Evolutionary conservation across 805 yeast genomes (phyloP).

Genomic region (Wickerhamiella bombiphila): DNA sequence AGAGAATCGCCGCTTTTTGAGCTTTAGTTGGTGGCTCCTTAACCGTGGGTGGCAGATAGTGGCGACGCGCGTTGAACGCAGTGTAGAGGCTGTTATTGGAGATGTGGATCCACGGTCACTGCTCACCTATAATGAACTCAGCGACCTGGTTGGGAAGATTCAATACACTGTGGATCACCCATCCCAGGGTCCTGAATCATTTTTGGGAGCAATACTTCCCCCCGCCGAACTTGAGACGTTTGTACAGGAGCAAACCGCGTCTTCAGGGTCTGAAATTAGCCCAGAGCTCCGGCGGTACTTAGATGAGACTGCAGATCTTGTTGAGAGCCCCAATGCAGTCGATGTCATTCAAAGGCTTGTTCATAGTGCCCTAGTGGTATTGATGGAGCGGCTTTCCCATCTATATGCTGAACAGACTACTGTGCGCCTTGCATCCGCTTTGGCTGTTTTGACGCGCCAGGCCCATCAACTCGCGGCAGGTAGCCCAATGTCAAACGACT

Average conservation of each 20-base stretch:
- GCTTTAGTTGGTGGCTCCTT: conserved; percentile 86
- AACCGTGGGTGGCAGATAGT: conserved; percentile 69
- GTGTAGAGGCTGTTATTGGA: conserved; percentile 47
- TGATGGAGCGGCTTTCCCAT: conserved; percentile 28
- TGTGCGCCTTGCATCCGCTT: conserved; percentile 49
- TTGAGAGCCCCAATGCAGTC: conserved; percentile 28
- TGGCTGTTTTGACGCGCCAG: conserved; percentile 57
- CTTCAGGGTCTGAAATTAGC: conserved; percentile 9
- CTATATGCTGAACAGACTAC: conserved; percentile 17
- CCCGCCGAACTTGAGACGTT: conserved; percentile 38
- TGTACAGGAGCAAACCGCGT: conserved; percentile 36
- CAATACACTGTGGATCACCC: conserved; percentile 25
- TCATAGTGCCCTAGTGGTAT: conserved; percentile 31
- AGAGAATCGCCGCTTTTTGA: conserved; percentile 59
- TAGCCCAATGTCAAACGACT: conserved; percentile 29
- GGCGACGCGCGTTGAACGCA: conserved; percentile 35
- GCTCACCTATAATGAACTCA: conserved; percentile 45
- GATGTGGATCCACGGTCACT: conserved; percentile 60
- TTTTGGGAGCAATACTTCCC: conserved; percentile 30
- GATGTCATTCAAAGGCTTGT: conserved; percentile 28
- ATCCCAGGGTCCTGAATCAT: conserved; percentile 14
- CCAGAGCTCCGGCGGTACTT: conserved; percentile 23
- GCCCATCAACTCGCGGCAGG: conserved; percentile 40
- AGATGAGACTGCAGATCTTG: conserved; percentile 31
- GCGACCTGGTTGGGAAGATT: conserved; percentile 22